Evolutionary conservation across 1,284 basidiomycete genomes (phyloP), one percentile per base, ranked within the genome.

Genomic region (Ganoderma boninense): DNA sequence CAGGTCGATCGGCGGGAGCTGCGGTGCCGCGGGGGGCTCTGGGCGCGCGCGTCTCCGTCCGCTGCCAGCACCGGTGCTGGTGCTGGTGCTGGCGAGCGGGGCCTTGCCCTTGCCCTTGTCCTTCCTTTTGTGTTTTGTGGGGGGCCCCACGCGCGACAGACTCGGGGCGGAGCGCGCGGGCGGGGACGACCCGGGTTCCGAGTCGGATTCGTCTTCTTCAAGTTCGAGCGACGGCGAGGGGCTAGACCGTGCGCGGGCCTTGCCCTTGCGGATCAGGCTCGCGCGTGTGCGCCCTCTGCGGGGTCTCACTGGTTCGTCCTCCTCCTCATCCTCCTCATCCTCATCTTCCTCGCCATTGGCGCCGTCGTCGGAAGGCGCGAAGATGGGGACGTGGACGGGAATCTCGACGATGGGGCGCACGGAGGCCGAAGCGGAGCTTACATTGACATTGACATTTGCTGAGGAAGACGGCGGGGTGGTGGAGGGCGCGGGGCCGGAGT

Each of bases 351-450:
- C 38, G 3, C 1, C 10, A 38, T 7, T 10, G 38, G 10, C 38
- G 7, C 7, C 38, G 38, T 38, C 38, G 10, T 38, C 38, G 38
- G 38, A 38, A 6, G 38, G 38, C 38, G 38, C 10, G 38, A 38
- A 38, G 6, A 38, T 38, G 38, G 38, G 7, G 60, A 44, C 26
- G 54, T 44, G 29, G 56, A 62, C 38, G 2, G 59, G 42, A 43
- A 69, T 65, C 60, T 72, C 69, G 10, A 72, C 71, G 29, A 69
- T 60, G 54, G 71, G 66, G 5, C 60, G 60, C 6, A 43, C 40
- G 14, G 40, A 23, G 23, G 23, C n/a, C n/a, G 46, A 23, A 32
- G 29, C 29, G 2, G 2, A 4, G 4, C 4, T 32, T 32, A 4
- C 29, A 32, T 32, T 32, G 2, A 32, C 29, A 32, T 32, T 32